These are phyloP conservation scores for Seiridium unicorne DNA, from an alignment of 2,329 filamentous ascomycete genomes.

Conservation along the genomic window DNA sequence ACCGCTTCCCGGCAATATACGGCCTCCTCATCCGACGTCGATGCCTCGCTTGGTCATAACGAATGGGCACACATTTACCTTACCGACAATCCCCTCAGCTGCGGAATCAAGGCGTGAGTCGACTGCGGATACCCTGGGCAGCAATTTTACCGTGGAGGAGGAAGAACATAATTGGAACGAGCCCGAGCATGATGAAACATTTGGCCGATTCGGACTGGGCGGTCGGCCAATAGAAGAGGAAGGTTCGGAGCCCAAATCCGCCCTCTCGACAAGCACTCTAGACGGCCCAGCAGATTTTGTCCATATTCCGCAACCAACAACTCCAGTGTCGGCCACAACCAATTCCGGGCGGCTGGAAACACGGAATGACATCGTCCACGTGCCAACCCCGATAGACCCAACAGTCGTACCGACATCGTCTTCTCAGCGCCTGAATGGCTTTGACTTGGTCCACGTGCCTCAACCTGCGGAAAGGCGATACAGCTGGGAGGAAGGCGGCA, in stretches of 20 bases:
- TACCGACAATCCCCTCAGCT: slow-evolving; percentile 23
- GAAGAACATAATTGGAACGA: slow-evolving; percentile 24
- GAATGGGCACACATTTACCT: slow-evolving; percentile 22
- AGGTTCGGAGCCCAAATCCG: slow-evolving; percentile 2
- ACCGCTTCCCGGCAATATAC: slow-evolving; percentile 48
- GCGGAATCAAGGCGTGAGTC: slow-evolving; percentile 23
- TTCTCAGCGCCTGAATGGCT: slow-evolving; percentile 22
- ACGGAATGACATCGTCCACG: slow-evolving; percentile 8
- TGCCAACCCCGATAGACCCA: slow-evolving; percentile 2
- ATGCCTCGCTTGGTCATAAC: slow-evolving; percentile 25
- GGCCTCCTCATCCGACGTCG: slow-evolving; percentile 29
- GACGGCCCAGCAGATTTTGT: slow-evolving; percentile 3
- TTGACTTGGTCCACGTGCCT: slow-evolving; percentile 29
- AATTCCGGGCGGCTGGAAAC: slow-evolving; percentile 3
- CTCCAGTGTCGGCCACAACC: not conserved
- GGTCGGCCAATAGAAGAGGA: not conserved
- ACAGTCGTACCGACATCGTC: not conserved
- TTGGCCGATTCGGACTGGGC: not conserved
- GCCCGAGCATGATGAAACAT: not conserved
- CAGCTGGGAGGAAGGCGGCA: slow-evolving; percentile 26
- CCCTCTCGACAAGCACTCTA: not conserved
- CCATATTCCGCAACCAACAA: slow-evolving; percentile 8
- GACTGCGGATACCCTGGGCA: slow-evolving; percentile 47
- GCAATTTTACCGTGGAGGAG: slow-evolving; percentile 57
- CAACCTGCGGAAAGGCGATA: slow-evolving; percentile 29